These are phyloP conservation scores for Talaromyces islandicus DNA, from an alignment of 2,329 filamentous ascomycete species.

Conservation along the genomic window DNA sequence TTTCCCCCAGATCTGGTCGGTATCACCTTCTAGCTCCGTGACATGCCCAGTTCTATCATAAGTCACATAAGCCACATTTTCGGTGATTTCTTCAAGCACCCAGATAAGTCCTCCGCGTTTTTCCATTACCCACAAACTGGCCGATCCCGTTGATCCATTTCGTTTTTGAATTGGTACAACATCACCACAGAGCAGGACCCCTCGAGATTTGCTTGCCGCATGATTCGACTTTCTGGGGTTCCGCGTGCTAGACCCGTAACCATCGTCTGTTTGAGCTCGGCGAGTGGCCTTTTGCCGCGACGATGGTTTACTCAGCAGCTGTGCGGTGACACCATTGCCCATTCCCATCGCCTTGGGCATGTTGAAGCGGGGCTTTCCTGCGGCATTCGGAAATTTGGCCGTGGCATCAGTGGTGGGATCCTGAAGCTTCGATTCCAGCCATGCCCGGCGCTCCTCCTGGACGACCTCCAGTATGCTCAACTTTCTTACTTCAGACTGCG, in stretches of 20 bases:
- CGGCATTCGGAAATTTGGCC: constrained; percentile 22
- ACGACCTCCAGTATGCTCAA: constrained; percentile 95
- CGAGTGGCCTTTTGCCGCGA: constrained; percentile 45
- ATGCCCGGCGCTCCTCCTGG: constrained; percentile 77
- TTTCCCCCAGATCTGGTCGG: constrained; percentile 79
- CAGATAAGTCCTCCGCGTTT: constrained; percentile 91
- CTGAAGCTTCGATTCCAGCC: constrained; percentile 80
- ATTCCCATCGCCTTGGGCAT: constrained; percentile 49
- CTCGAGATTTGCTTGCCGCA: constrained; percentile 69
- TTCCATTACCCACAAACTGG: constrained; percentile 97
- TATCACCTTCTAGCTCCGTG: constrained; percentile 64
- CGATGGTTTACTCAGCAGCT: constrained; percentile 76
- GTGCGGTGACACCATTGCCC: constrained; percentile 79
- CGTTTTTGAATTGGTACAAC: constrained; percentile 98
- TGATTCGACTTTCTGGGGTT: constrained; percentile 58
- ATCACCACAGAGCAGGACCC: constrained; percentile 89
- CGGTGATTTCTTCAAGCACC: constrained; percentile 96
- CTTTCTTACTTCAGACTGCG: constrained; percentile 88
- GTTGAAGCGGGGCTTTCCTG: constrained; percentile 34
- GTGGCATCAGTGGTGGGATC: constrained; percentile 52
- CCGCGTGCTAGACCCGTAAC: constrained; percentile 43
- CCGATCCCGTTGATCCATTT: constrained; percentile 84
- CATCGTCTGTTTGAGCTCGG: constrained; percentile 54
- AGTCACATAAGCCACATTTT: constrained; percentile 74
- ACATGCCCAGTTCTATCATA: constrained; percentile 75